Conservation (phyloP, 129 eudicot species). For the Escallonia herrerae region DNA sequence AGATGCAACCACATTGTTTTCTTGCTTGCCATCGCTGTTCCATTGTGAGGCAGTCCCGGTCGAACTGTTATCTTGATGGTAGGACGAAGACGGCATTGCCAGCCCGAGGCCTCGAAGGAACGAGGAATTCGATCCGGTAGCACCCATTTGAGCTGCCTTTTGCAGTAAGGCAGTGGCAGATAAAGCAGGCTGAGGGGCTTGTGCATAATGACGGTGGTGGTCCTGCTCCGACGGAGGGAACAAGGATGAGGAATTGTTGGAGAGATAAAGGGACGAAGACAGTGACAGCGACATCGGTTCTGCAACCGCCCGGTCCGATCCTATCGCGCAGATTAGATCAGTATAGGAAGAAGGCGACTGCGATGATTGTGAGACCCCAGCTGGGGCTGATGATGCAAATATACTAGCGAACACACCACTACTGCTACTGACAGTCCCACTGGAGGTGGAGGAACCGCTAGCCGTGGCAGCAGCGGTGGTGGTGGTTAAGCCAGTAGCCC, state of each 20-base stretch:
- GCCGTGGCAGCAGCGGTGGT: slow-evolving; percentile 15
- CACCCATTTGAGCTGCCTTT: slow-evolving; percentile 85
- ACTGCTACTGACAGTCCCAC: slow-evolving; percentile 20
- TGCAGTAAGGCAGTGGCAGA: slow-evolving; percentile 86
- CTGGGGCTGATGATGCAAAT: slow-evolving; percentile 37
- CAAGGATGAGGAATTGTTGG: slow-evolving; percentile 34
- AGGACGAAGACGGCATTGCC: slow-evolving; percentile 27
- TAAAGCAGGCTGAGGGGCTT: slow-evolving; percentile 47
- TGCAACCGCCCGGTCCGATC: slow-evolving; percentile 18
- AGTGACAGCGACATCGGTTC: slow-evolving; percentile 68
- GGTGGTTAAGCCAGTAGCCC: slow-evolving; percentile 10
- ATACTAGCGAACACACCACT: slow-evolving; percentile 51
- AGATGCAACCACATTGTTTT: slow-evolving; percentile 14
- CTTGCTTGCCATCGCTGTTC: slow-evolving; percentile 29
- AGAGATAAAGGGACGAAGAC: slow-evolving; percentile 50
- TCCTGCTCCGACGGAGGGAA: slow-evolving; percentile 35
- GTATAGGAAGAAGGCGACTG: slow-evolving; percentile 46
- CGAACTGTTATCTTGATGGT: slow-evolving; percentile 13
- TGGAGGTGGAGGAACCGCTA: slow-evolving; percentile 33
- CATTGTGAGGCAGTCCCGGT: slow-evolving; percentile 19
- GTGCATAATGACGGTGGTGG: slow-evolving; percentile 30
- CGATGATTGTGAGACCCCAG: slow-evolving; percentile 22
- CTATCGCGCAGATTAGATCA: slow-evolving; percentile 28
- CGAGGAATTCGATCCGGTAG: slow-evolving; percentile 54
- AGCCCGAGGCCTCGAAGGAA: slow-evolving; percentile 64